Percentiles rank a stretch among this genome's conserved stretches.
These are phyloP conservation scores for Epichloe gansuensis DNA, from an alignment of 2,329 filamentous ascomycete species.

Conservation along the genomic window DNA sequence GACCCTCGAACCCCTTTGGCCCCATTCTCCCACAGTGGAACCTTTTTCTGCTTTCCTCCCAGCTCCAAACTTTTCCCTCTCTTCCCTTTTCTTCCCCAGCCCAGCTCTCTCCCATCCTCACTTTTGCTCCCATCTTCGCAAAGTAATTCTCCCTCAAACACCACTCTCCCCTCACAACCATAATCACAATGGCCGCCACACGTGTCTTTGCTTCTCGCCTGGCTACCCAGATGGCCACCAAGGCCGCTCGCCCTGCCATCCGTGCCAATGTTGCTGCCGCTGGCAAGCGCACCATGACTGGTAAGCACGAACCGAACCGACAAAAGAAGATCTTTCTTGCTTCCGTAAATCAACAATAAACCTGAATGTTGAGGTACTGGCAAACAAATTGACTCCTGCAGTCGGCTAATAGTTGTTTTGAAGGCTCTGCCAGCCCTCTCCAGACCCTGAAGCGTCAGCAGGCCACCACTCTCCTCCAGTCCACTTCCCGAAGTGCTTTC, in stretches of 20 bases:
- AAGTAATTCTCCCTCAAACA: conserved; percentile 16
- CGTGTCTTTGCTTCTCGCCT: conserved; percentile 69
- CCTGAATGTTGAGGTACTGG: conserved; percentile 12
- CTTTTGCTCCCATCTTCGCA: conserved; percentile 22
- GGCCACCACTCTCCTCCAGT: conserved; percentile 52
- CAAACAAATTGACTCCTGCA: conserved; percentile 21
- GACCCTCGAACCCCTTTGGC: conserved; percentile 19
- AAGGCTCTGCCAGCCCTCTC: conserved; percentile 51
- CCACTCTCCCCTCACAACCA: conserved; percentile 28
- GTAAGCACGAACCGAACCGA: conserved; percentile 35
- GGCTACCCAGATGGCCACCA: conserved; percentile 64
- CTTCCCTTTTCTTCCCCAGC: conserved; percentile 26
- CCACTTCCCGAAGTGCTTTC: conserved; percentile 54
- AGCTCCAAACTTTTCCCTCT: conserved; percentile 25
- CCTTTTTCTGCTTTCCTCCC: conserved; percentile 22
- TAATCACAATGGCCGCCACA: conserved; percentile 70
- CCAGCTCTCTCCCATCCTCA: conserved; percentile 22
- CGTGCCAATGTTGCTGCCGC: conserved; percentile 50
- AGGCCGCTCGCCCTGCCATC: conserved; percentile 66
- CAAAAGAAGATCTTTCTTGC: conserved; percentile 19
- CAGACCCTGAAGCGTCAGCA: conserved; percentile 67
- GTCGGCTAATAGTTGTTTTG: conserved; percentile 19
- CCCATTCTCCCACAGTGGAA: conserved; percentile 20
- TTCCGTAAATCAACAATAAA: conserved; percentile 7
- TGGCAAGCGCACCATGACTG: conserved; percentile 66